phyloP scores from a whole-genome alignment of 441 rosid species.

The Euphorbia celastroides region DNA sequence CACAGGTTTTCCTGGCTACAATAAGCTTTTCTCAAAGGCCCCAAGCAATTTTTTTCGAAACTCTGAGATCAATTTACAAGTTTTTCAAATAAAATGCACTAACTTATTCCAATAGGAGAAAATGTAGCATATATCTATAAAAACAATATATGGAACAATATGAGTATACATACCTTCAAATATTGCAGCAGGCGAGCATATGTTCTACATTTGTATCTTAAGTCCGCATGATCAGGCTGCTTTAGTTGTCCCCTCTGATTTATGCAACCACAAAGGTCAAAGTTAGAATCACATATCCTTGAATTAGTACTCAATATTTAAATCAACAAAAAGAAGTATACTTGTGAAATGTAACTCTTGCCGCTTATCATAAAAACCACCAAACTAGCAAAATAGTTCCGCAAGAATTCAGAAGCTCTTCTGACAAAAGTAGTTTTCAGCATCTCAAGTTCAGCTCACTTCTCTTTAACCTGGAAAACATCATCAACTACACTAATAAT shows the following conservation, averaged over 20 bases:
- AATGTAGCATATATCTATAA: slow-evolving; percentile 2
- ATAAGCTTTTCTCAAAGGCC: slow-evolving; percentile 89
- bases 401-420: slow-evolving; percentile 94
- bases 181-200: slow-evolving; percentile 99
- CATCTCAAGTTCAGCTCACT: slow-evolving; percentile 78
- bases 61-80: slow-evolving; percentile 36
- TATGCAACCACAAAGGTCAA: slow-evolving; percentile 21
- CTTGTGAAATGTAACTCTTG: slow-evolving; percentile 99
- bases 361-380: slow-evolving; percentile 98
- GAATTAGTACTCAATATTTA: slow-evolving; percentile 11
- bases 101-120: slow-evolving; percentile 10
- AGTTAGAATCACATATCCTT: slow-evolving; percentile 18
- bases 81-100: background rate
- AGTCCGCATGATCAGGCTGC: slow-evolving; percentile 99
- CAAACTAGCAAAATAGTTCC: slow-evolving; percentile 93
- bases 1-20: too few species aligned
- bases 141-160: slow-evolving; percentile 33
- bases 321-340: slow-evolving; percentile 22
- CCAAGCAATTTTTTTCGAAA: slow-evolving; percentile 92
- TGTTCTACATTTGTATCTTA: slow-evolving; percentile 97
- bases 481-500: slow-evolving; percentile 15
- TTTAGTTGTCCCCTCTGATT: slow-evolving; percentile 94
- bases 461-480: slow-evolving; percentile 76
- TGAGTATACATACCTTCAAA: slow-evolving; percentile 60
- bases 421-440: slow-evolving; percentile 78